A percentile compares a stretch with the other conserved stretches of the same genome.
These are phyloP conservation scores for Suillus alpinus DNA, from an alignment of 768 basidiomycete genomes.

Conservation along the genomic window DNA sequence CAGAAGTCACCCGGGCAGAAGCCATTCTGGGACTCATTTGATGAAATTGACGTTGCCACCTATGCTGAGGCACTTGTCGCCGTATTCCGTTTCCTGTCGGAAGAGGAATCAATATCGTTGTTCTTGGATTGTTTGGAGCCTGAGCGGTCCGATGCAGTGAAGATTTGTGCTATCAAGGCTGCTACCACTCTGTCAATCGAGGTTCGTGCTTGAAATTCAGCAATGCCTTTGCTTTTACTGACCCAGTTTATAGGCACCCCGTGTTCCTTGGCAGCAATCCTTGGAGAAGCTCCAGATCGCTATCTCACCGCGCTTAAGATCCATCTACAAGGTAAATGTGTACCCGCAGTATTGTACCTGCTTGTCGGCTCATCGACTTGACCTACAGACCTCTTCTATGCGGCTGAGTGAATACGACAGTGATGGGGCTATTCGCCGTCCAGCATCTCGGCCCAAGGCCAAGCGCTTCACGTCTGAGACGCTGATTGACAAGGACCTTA, in stretches of 20 bases:
- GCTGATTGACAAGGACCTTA: constrained; percentile 64
- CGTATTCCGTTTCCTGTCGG: constrained; percentile 67
- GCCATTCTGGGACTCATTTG: constrained; percentile 70
- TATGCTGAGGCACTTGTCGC: constrained; percentile 73
- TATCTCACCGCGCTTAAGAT: constrained; percentile 48
- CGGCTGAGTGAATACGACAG: constrained; percentile 63
- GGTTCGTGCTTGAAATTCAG: constrained; percentile 34
- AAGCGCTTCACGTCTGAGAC: constrained; percentile 57
- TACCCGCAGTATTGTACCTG: background rate
- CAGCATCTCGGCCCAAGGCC: constrained; percentile 57
- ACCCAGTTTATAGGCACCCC: constrained; percentile 40
- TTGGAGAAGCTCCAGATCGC: constrained; percentile 45
- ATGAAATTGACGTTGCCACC: constrained; percentile 74
- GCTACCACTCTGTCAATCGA: constrained; percentile 67
- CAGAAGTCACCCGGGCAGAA: constrained; percentile 38
- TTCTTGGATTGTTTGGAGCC: constrained; percentile 69
- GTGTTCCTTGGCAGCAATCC: constrained; percentile 55
- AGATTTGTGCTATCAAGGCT: constrained; percentile 74
- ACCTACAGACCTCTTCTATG: constrained; percentile 43
- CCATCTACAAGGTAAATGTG: constrained; percentile 52
- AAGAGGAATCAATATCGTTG: constrained; percentile 56
- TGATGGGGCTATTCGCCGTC: constrained; percentile 51
- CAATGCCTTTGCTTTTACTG: background rate
- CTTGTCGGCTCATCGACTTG: background rate
- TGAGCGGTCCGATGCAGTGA: constrained; percentile 78